Evolutionary conservation across 768 basidiomycete species (phyloP).

Genomic region (Termitomyces sp.): DNA sequence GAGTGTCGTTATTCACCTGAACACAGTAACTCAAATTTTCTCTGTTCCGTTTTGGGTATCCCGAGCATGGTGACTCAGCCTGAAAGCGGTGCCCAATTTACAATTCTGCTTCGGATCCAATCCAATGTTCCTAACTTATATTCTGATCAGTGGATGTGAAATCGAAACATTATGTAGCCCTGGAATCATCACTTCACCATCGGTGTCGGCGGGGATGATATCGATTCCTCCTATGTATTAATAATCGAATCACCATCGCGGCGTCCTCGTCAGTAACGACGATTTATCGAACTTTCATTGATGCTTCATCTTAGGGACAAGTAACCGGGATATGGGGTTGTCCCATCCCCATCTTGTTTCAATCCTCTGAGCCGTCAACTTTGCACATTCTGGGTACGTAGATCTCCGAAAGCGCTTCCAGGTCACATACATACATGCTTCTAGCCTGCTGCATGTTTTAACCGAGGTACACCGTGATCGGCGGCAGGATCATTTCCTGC

Average conservation of each 20-base stretch:
- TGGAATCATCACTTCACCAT: background rate
- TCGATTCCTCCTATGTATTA: background rate
- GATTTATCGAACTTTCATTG: background rate
- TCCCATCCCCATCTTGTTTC: background rate
- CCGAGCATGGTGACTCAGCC: background rate
- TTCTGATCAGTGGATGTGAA: background rate
- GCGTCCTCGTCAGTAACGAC: background rate
- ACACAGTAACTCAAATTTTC: background rate
- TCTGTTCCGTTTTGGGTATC: background rate
- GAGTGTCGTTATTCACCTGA: background rate
- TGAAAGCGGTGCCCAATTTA: background rate
- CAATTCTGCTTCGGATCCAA: background rate
- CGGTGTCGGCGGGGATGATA: background rate
- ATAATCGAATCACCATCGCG: background rate
- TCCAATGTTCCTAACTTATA: background rate
- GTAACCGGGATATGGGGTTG: background rate
- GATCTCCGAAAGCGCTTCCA: background rate
- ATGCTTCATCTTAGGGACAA: background rate
- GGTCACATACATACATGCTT: background rate
- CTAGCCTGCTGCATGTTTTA: background rate
- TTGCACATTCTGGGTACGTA: background rate
- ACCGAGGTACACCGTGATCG: background rate
- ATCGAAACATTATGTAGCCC: background rate
- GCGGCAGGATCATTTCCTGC: background rate
- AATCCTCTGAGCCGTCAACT: background rate